phyloP scores from a whole-genome alignment of 2,329 filamentous ascomycete species.

The Xylaria sp. region DNA sequence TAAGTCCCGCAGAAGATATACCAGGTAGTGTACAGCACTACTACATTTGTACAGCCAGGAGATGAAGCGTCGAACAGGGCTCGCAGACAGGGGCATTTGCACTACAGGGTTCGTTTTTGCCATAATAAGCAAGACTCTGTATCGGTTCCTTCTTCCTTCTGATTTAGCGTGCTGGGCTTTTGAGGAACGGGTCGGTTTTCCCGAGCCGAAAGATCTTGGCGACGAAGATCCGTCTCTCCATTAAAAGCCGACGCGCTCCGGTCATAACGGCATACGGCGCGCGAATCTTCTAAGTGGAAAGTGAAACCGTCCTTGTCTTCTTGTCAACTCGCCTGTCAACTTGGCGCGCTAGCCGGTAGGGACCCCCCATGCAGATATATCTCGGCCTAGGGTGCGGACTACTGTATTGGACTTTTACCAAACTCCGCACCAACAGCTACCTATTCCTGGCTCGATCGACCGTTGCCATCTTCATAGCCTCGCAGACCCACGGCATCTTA shows the following conservation, averaged over 20 bases:
- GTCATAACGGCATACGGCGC: constrained; percentile 1
- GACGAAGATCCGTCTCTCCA: constrained; percentile 21
- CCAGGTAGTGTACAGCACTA: background rate
- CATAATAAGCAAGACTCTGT: constrained; percentile 12
- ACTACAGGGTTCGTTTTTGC: background rate
- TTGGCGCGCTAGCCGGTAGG: background rate
- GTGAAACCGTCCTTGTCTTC: background rate
- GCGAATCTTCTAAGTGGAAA: background rate
- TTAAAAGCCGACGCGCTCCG: constrained; percentile 22
- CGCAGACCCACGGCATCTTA: background rate
- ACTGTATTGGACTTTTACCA: background rate
- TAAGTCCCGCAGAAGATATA: background rate
- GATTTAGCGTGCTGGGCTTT: constrained; percentile 14
- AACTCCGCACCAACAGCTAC: background rate
- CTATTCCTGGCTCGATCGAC: background rate
- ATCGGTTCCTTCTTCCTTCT: constrained; percentile 9
- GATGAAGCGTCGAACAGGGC: too few species aligned
- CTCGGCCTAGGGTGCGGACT: background rate
- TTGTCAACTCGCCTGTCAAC: background rate
- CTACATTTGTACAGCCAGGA: background rate
- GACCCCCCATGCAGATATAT: background rate
- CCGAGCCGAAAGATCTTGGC: constrained; percentile 25
- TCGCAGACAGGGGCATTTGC: constrained; percentile 3
- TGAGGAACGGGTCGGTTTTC: constrained; percentile 12
- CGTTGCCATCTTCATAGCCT: background rate